Evolutionary conservation across 352 stramenopile species (phyloP).

Genomic region (Phytophthora sojae): DNA sequence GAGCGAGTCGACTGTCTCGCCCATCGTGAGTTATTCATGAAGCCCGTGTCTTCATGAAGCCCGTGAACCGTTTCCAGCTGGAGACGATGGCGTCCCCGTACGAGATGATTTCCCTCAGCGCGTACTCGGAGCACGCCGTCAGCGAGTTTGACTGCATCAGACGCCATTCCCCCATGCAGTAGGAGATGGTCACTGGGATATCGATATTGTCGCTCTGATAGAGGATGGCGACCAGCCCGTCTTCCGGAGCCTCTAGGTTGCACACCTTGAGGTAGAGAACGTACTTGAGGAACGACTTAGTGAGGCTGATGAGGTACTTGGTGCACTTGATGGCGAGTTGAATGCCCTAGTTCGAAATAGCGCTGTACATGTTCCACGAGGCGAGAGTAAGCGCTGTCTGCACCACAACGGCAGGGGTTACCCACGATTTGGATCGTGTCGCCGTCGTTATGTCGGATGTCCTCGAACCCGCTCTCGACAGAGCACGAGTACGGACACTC

Average conservation of each 20-base stretch:
- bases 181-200: conserved; percentile 51
- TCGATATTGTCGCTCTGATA: conserved; percentile 59
- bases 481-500: conserved; percentile 11
- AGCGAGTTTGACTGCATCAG: conserved; percentile 41
- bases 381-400: conserved; percentile 31
- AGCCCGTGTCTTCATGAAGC: conserved; percentile 43
- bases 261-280: conserved; percentile 40
- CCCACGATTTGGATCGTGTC: too few species aligned
- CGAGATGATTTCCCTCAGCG: conserved; percentile 43
- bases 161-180: conserved; percentile 44
- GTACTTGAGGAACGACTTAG: conserved; percentile 44
- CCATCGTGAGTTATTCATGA: conserved; percentile 36
- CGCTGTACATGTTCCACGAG: conserved; percentile 36
- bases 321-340: conserved; percentile 45
- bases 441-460: too few species aligned
- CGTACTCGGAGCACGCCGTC: conserved; percentile 38
- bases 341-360: conserved; percentile 32
- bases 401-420: conserved; percentile 39
- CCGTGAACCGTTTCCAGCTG: conserved; percentile 34
- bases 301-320: conserved; percentile 46
- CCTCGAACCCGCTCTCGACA: too few species aligned
- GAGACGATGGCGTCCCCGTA: conserved; percentile 43
- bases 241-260: conserved; percentile 37
- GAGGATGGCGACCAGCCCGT: conserved; percentile 46
- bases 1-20: conserved; percentile 22